A percentile compares a stretch with the other conserved stretches of the same genome.
Conservation (phyloP, 495 filamentous ascomycete genomes). For the Collariella sp. region DNA sequence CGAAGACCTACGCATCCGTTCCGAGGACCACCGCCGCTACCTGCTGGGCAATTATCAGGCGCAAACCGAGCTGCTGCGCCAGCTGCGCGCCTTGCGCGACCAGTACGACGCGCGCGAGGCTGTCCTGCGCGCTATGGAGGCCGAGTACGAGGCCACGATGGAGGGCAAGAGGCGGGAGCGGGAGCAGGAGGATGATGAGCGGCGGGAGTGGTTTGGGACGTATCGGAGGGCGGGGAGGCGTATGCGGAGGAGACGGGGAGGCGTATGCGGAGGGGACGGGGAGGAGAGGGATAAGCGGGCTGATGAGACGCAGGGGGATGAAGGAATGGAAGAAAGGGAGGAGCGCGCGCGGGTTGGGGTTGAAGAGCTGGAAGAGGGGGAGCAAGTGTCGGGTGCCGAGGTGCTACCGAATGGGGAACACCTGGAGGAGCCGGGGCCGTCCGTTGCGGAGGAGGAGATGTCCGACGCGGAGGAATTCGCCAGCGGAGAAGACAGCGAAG, state of each 20-base stretch:
- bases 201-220: slow-evolving; percentile 6
- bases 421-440: not conserved
- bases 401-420: not conserved
- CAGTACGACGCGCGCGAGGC: not conserved
- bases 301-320: no score
- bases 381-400: not conserved
- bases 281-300: not conserved
- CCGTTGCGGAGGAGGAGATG: not conserved
- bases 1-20: not conserved
- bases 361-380: not conserved
- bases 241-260: not conserved
- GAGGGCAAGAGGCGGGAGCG: not conserved
- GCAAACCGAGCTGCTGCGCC: slow-evolving; percentile 6
- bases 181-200: slow-evolving; percentile 9
- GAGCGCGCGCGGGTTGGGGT: not conserved
- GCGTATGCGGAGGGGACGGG: not conserved
- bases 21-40: not conserved
- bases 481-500: no score
- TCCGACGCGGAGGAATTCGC: not conserved
- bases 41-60: slow-evolving; percentile 6
- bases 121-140: not conserved
- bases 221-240: slow-evolving; percentile 1
- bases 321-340: not conserved
- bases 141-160: not conserved
- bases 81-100: not conserved